Conservation (phyloP, 2,329 filamentous ascomycete species). For the Verticillium tricorpus region DNA sequence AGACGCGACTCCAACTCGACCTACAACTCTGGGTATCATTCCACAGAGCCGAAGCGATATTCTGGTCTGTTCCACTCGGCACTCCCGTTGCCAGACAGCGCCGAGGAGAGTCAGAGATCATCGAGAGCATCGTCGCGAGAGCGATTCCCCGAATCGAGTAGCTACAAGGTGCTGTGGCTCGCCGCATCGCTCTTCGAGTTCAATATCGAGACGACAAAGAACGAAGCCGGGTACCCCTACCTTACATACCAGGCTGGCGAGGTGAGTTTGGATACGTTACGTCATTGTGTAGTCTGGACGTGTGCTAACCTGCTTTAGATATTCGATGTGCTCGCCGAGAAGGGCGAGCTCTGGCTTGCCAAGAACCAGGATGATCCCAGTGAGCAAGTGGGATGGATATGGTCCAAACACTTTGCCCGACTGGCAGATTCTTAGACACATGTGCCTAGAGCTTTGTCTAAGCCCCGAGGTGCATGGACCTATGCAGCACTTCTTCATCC, state of each 20-base stretch:
- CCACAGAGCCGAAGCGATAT: slow-evolving; percentile 48
- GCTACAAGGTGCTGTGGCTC: slow-evolving; percentile 77
- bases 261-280: slow-evolving; percentile 37
- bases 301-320: slow-evolving; percentile 39
- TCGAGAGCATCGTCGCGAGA: slow-evolving; percentile 59
- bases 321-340: slow-evolving; percentile 90
- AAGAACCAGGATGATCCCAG: slow-evolving; percentile 89
- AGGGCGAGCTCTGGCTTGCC: slow-evolving; percentile 95
- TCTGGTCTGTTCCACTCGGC: slow-evolving; percentile 85
- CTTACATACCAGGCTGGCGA: slow-evolving; percentile 93
- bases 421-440: slow-evolving; percentile 43
- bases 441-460: not conserved
- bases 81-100: slow-evolving; percentile 70
- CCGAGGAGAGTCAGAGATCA: slow-evolving; percentile 47
- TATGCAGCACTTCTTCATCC: not conserved
- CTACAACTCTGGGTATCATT: slow-evolving; percentile 43
- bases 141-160: slow-evolving; percentile 44
- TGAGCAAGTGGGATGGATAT: slow-evolving; percentile 89
- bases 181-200: slow-evolving; percentile 95
- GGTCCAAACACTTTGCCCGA: slow-evolving; percentile 94
- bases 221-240: slow-evolving; percentile 93
- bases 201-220: slow-evolving; percentile 87
- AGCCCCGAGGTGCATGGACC: not conserved
- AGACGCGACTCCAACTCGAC: slow-evolving; percentile 53
- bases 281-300: no score